These are phyloP conservation scores for Fusarium dimerum DNA, from an alignment of 2,329 filamentous ascomycete genomes.

Conservation along the genomic window DNA sequence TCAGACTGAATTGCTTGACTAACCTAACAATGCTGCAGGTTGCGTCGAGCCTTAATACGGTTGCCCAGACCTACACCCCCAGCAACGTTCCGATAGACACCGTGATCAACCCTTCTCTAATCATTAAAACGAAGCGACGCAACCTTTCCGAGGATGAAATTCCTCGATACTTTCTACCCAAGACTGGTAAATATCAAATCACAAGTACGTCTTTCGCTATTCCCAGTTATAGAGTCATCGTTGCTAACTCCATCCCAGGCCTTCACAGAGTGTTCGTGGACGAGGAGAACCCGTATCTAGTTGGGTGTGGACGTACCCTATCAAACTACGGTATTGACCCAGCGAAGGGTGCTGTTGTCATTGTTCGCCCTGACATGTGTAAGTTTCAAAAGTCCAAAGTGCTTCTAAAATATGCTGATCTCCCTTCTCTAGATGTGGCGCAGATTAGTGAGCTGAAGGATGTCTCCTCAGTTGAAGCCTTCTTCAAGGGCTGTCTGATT, in stretches of 20 bases:
- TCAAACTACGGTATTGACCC: constrained; percentile 13
- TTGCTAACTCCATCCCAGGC: neutral
- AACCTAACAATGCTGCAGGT: neutral
- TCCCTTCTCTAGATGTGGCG: constrained; percentile 6
- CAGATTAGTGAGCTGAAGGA: neutral
- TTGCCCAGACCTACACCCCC: constrained; percentile 1
- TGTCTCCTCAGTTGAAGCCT: neutral
- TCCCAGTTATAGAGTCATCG: rapidly evolving
- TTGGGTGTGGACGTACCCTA: constrained; percentile 10
- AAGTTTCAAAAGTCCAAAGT: neutral
- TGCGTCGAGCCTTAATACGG: neutral
- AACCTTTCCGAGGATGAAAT: constrained; percentile 5
- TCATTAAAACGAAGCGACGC: constrained; percentile 7
- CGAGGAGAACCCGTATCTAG: constrained; percentile 12
- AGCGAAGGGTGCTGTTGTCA: constrained; percentile 6
- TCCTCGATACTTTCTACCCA: constrained; percentile 16
- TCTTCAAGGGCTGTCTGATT: constrained; percentile 10
- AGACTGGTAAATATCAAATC: constrained; percentile 5
- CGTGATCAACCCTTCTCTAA: constrained; percentile 5
- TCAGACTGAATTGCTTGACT: too few species aligned
- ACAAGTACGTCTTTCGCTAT: neutral
- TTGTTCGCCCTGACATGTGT: constrained; percentile 25
- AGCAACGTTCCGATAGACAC: neutral
- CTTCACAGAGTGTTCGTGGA: constrained; percentile 18
- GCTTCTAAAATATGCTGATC: neutral